phyloP scores from a whole-genome alignment of 345 rosid species.

The Boechera retrofracta region DNA sequence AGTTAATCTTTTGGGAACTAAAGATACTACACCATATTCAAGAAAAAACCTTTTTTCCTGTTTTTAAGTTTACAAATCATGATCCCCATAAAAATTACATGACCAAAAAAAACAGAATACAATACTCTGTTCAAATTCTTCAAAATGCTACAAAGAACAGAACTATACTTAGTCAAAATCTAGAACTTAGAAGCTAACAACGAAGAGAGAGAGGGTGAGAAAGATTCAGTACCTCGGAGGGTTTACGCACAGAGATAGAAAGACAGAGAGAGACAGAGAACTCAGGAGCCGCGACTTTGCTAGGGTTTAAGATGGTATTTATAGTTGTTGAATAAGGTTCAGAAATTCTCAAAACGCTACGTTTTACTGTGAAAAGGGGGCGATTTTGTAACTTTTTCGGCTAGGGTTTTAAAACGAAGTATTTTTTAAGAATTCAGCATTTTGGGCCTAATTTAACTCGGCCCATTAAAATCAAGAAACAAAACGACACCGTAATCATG shows the following conservation, averaged over 20 bases:
- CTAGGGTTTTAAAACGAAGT: slow-evolving; percentile 1
- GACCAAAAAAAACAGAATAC: neutral
- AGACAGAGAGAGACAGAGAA: neutral
- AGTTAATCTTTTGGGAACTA: neutral
- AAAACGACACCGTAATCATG: neutral
- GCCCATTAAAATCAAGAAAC: neutral
- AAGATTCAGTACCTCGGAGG: neutral
- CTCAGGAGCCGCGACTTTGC: slow-evolving; percentile 13
- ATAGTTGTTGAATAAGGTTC: slow-evolving; percentile 6
- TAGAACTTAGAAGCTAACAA: neutral
- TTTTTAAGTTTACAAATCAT: neutral
- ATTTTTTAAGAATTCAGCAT: neutral
- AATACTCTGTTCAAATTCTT: slow-evolving; percentile 1
- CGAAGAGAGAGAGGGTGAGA: neutral
- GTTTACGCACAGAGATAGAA: neutral
- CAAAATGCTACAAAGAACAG: neutral
- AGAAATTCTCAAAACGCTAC: neutral
- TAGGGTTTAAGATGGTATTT: slow-evolving; percentile 16
- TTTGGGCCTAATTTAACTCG: neutral
- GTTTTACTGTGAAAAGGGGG: neutral
- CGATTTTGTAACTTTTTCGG: neutral
- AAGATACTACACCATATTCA: neutral
- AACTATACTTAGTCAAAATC: neutral
- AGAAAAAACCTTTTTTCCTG: neutral
- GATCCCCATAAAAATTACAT: neutral